Conservation (phyloP, 2,329 filamentous ascomycete genomes). For the Aspergillus sp. region DNA sequence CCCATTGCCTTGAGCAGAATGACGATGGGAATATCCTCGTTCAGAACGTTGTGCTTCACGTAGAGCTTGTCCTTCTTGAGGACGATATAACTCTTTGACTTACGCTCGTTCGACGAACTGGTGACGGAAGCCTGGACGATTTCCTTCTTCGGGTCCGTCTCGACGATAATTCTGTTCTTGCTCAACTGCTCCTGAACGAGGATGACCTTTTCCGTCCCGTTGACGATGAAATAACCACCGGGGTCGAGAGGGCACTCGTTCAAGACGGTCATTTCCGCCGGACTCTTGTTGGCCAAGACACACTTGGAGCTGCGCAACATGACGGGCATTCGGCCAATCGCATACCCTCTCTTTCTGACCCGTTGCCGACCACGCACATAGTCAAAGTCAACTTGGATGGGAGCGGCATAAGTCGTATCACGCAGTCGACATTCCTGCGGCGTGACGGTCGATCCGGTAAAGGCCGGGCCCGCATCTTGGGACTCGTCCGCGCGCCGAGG, state of each 20-base stretch:
- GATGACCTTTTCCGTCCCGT: conserved; percentile 97
- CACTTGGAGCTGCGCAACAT: conserved; percentile 98
- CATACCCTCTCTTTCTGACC: conserved; percentile 69
- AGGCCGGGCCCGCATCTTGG: conserved; percentile 48
- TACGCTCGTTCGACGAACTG: conserved; percentile 94
- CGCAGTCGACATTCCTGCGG: conserved; percentile 95
- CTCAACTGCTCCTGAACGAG: conserved; percentile 97
- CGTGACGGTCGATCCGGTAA: conserved; percentile 60
- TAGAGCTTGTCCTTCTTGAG: conserved; percentile 90
- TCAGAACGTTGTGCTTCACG: conserved; percentile 87
- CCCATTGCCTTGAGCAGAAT: conserved; percentile 92
- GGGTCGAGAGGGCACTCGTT: conserved; percentile 96
- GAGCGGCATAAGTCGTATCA: conserved; percentile 97
- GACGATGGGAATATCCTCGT: conserved; percentile 91
- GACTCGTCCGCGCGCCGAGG: conserved; percentile 78
- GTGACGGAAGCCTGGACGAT: conserved; percentile 95
- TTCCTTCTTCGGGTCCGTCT: conserved; percentile 86
- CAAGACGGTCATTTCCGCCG: conserved; percentile 84
- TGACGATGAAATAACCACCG: conserved; percentile 96
- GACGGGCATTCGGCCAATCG: conserved; percentile 87
- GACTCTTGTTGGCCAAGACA: conserved; percentile 77
- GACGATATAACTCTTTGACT: conserved; percentile 95
- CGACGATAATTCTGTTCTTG: conserved; percentile 98
- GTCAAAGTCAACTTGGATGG: conserved; percentile 87
- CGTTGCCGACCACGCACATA: conserved; percentile 82